Evolutionary conservation across 1,139 yeast genomes (phyloP), one percentile per base, ranked within the genome.

Genomic region (Taphrina populina): DNA sequence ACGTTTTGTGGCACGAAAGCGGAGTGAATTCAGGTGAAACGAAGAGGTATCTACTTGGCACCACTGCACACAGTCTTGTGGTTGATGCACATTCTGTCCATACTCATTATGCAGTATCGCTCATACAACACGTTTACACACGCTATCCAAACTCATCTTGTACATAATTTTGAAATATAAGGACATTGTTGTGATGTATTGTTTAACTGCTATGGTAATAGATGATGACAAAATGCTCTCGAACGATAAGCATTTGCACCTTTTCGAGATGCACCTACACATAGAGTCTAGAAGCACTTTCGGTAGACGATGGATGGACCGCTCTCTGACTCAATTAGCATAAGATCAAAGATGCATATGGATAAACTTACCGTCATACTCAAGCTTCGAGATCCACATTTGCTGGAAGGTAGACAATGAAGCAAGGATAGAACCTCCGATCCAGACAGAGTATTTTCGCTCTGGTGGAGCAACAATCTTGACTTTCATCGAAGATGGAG

Each of bases 291-390:
- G 92, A 92, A 92, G 85, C 98, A 92, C 82, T 94, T 94, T 84
- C 92, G 96, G 87, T 92, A 97, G 73, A 92, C 98, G 74, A 92
- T 92, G 63, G 96, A 88, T 71, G 98, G 98, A 73, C 98, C 98
- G 78, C 96, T 87, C 81, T 92, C 98, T 92, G 97, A 84, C 90
- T 90, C 11, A 10, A 13, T 33, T 8, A 6, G 13, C 10, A 17
- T 6, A 40, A n/a, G 45, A 26, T 2, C 2, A 10, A 5, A 3
- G 6, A 2, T 24, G n/a, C 5, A 3, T 8, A n/a, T 2, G 15
- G 29, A 8, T n/a, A 5, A 6, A n/a, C 39, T 37, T 23, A 37
- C 43, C 52, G 10, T 56, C 56, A 52, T 59, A 60, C 81, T 88
- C 96, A 80, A 88, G 96, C 82, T 90, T 88, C 73, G 96, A 88